phyloP scores from a whole-genome alignment of 2,329 filamentous ascomycete genomes.

The Fusarium secorum region DNA sequence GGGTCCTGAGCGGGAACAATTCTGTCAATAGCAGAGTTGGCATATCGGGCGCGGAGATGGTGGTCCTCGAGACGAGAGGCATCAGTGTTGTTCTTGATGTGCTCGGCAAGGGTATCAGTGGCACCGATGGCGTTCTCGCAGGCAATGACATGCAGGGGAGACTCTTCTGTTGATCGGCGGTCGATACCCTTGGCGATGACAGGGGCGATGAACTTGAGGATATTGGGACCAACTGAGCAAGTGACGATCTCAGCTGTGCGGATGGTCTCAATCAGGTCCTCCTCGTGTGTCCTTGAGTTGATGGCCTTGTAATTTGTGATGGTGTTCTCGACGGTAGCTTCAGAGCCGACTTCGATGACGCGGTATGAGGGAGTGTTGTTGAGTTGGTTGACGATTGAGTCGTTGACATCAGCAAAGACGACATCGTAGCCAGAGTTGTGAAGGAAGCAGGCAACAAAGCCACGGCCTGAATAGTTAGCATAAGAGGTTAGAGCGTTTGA shows the following conservation, averaged over 20 bases:
- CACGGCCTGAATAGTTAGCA: constrained; percentile 60
- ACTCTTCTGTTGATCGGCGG: constrained; percentile 67
- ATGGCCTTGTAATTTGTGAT: constrained; percentile 97
- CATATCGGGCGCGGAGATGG: constrained; percentile 81
- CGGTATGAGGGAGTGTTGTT: constrained; percentile 81
- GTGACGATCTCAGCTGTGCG: constrained; percentile 89
- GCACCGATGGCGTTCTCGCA: constrained; percentile 98
- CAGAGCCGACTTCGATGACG: constrained; percentile 89
- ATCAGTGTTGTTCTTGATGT: constrained; percentile 82
- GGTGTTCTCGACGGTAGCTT: constrained; percentile 79
- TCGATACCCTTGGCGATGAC: constrained; percentile 95
- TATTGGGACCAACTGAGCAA: constrained; percentile 94
- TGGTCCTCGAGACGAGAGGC: constrained; percentile 72
- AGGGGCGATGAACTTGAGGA: constrained; percentile 95
- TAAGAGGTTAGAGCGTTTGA: background rate
- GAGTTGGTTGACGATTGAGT: constrained; percentile 79
- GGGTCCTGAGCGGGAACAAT: constrained; percentile 92
- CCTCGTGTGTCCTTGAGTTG: constrained; percentile 89
- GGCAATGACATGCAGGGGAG: constrained; percentile 89
- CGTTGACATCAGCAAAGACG: constrained; percentile 94
- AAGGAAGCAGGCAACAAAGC: constrained; percentile 90
- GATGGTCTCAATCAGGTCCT: constrained; percentile 84
- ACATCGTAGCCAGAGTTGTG: constrained; percentile 96
- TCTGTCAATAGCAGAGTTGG: constrained; percentile 97
- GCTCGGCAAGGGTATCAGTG: constrained; percentile 83